These are phyloP conservation scores for Oldenlandia corymbosa DNA, from an alignment of 257 asterid species.

Conservation along the genomic window DNA sequence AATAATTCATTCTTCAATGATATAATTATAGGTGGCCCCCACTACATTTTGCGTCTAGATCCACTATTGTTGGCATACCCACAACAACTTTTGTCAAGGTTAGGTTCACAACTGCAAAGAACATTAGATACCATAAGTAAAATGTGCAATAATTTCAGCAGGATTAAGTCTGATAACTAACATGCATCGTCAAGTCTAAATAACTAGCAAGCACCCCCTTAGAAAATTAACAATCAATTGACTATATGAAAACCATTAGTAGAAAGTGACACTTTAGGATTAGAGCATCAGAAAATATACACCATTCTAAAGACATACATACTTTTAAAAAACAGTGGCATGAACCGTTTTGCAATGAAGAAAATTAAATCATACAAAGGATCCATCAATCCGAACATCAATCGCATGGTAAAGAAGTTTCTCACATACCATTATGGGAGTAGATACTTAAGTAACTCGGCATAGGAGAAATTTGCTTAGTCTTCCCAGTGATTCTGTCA, in stretches of 20 bases:
- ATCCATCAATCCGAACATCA: no score
- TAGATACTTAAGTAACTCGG: conserved; percentile 92
- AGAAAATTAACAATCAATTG: neutral
- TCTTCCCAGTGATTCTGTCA: conserved; percentile 77
- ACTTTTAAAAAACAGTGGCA: no score
- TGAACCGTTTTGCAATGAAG: no score
- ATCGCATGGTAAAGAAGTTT: neutral
- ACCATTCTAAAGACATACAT: neutral
- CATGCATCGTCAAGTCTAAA: no score
- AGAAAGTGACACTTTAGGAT: neutral
- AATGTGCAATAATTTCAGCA: neutral
- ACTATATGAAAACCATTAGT: neutral
- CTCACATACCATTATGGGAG: conserved; percentile 65
- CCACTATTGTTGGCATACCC: no score
- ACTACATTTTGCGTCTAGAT: no score
- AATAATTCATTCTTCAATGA: no score
- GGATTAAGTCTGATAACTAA: no score
- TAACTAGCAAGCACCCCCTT: no score
- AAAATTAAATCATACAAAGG: no score
- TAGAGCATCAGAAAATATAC: neutral
- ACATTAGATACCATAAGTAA: conserved; percentile 7
- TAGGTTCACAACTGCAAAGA: conserved; percentile 75
- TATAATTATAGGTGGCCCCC: no score
- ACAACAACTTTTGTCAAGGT: conserved; percentile 91
- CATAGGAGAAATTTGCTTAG: conserved; percentile 80